Evolutionary conservation across 2,329 filamentous ascomycete species (phyloP).

Genomic region (Penicillium sclerotiorum): DNA sequence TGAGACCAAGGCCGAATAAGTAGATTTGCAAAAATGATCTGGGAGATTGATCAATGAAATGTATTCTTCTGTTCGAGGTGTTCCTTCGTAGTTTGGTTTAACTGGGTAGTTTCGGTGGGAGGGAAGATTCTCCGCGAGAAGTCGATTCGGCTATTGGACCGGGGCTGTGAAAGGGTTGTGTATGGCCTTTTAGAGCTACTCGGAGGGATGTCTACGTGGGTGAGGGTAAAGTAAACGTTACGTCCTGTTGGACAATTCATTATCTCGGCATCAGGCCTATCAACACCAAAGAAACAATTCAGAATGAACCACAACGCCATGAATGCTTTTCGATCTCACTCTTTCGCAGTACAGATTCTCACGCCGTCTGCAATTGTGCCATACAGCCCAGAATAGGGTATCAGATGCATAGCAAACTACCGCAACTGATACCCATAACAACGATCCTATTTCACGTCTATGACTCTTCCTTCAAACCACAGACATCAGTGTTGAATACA

Average conservation of each 20-base stretch:
- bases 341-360: too few species aligned
- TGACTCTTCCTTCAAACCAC: constrained; percentile 58
- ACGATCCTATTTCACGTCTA: constrained; percentile 32
- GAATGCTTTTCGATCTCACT: too few species aligned
- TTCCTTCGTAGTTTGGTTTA: not conserved
- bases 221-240: not conserved
- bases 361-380: too few species aligned
- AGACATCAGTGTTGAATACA: constrained; percentile 62
- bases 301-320: too few species aligned
- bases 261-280: constrained; percentile 14
- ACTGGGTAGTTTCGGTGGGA: not conserved
- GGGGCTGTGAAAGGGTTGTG: too few species aligned
- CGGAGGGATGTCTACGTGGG: not conserved
- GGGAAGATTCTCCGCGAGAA: too few species aligned
- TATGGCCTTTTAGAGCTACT: too few species aligned
- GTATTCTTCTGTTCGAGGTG: constrained; percentile 18
- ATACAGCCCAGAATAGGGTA: too few species aligned
- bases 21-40: constrained; percentile 20
- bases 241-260: constrained; percentile 12
- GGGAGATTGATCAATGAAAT: constrained; percentile 27
- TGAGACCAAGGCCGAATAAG: constrained; percentile 94
- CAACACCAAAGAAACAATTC: too few species aligned
- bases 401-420: too few species aligned
- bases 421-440: too few species aligned
- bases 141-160: too few species aligned